Percentiles rank a stretch among this genome's conserved stretches.
Evolutionary conservation across 768 basidiomycete species (phyloP).

Genomic region (Boletus barrowsii): DNA sequence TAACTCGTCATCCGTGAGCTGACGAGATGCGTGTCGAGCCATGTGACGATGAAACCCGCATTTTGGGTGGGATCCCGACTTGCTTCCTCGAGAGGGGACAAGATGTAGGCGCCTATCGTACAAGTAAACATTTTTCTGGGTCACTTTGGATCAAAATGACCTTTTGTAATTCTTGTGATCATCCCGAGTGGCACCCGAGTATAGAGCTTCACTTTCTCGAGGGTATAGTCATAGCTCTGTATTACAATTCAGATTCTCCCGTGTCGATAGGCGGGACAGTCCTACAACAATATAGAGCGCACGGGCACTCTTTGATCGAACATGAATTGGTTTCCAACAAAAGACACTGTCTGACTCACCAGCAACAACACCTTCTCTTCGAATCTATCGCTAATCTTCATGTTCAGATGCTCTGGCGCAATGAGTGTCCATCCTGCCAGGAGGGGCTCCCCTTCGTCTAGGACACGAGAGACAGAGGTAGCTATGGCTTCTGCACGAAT

Average conservation of each 20-base stretch:
- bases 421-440: constrained; percentile 91
- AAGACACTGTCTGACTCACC: constrained; percentile 45
- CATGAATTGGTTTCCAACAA: constrained; percentile 1
- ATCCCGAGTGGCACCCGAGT: constrained; percentile 86
- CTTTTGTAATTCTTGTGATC: constrained; percentile 75
- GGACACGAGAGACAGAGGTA: constrained; percentile 73
- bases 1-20: constrained; percentile 78
- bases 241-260: constrained; percentile 4
- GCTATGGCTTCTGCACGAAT: constrained; percentile 92
- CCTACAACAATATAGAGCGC: constrained; percentile 81
- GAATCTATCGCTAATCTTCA: constrained; percentile 71
- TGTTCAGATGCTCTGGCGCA: constrained; percentile 73
- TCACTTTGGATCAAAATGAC: constrained; percentile 34
- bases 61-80: constrained; percentile 88
- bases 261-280: not conserved
- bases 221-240: constrained; percentile 89
- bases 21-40: constrained; percentile 66
- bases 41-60: constrained; percentile 82
- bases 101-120: constrained; percentile 81
- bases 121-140: not conserved
- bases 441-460: constrained; percentile 73
- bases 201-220: constrained; percentile 88
- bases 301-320: constrained; percentile 27
- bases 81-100: constrained; percentile 90
- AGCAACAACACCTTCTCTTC: constrained; percentile 93